Percentiles rank a stretch among this genome's conserved stretches.
These are phyloP conservation scores for Isatis tinctoria DNA, from an alignment of 345 rosid genomes.

Conservation along the genomic window DNA sequence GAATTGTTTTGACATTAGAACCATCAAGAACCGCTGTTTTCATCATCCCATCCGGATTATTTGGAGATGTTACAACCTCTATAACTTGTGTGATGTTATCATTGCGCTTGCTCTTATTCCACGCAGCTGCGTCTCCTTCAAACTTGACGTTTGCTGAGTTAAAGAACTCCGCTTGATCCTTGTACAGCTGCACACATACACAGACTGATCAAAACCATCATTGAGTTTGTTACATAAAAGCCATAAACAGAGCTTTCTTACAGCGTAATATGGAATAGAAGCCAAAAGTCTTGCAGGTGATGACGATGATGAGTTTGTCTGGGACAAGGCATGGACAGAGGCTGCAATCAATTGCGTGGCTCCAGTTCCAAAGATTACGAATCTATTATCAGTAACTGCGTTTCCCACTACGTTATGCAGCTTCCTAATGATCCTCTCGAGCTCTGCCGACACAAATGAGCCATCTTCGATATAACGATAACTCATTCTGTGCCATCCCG, in stretches of 20 bases:
- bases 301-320: conserved; percentile 29
- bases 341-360: conserved; percentile 65
- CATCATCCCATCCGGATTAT: conserved; percentile 69
- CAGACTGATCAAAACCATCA: not conserved
- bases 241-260: conserved; percentile 17
- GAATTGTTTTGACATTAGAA: conserved; percentile 42
- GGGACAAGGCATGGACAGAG: conserved; percentile 55
- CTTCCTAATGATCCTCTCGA: not conserved
- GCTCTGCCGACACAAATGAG: not conserved
- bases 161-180: conserved; percentile 43
- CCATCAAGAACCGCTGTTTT: conserved; percentile 52
- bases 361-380: conserved; percentile 31
- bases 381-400: not conserved
- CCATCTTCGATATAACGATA: not conserved
- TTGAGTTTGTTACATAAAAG: not conserved
- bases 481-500: conserved; percentile 7
- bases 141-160: conserved; percentile 32
- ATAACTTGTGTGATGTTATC: conserved; percentile 29
- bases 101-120: conserved; percentile 27
- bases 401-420: not conserved
- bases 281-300: conserved; percentile 45
- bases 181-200: conserved; percentile 34
- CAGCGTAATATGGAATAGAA: conserved; percentile 53
- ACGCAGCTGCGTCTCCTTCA: conserved; percentile 44
- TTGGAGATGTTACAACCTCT: conserved; percentile 75